phyloP scores from a whole-genome alignment of 208 protist genomes.

The Leptomonas seymouri region DNA sequence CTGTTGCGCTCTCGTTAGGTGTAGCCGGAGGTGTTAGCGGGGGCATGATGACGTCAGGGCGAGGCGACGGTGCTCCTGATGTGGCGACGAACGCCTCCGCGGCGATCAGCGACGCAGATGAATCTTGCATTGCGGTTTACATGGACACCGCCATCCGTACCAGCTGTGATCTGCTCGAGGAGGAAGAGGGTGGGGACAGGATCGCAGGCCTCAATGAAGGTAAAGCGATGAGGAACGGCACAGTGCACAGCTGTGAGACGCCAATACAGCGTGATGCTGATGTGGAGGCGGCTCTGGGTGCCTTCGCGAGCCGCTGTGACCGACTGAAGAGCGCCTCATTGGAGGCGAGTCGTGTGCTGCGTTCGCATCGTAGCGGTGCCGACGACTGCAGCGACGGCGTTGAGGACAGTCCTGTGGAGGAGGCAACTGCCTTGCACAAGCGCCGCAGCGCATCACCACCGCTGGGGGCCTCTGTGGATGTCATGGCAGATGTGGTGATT shows the following conservation, averaged over 20 bases:
- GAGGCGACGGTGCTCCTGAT: conserved; percentile 1
- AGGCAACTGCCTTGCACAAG: no score
- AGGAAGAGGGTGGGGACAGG: conserved; percentile 17
- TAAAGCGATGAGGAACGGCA: neutral
- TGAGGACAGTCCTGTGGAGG: no score
- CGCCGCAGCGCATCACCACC: neutral
- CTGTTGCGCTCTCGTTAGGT: neutral
- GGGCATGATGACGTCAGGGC: neutral
- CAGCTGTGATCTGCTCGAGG: conserved; percentile 37
- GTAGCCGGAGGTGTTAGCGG: neutral
- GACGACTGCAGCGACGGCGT: neutral
- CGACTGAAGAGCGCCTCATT: neutral
- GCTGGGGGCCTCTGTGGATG: conserved; percentile 2
- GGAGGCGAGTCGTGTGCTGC: neutral
- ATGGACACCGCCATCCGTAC: conserved; percentile 49
- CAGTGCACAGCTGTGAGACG: neutral
- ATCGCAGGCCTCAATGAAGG: neutral
- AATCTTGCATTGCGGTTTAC: conserved; percentile 33
- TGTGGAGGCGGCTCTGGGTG: conserved; percentile 27
- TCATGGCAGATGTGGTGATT: conserved; percentile 15
- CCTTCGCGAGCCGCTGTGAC: conserved; percentile 4
- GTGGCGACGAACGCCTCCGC: neutral
- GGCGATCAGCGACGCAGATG: neutral
- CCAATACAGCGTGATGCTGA: conserved; percentile 24
- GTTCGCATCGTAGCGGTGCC: neutral